These are phyloP conservation scores for Coriolopsis trogii DNA, from an alignment of 1,284 basidiomycete species.

Conservation along the genomic window DNA sequence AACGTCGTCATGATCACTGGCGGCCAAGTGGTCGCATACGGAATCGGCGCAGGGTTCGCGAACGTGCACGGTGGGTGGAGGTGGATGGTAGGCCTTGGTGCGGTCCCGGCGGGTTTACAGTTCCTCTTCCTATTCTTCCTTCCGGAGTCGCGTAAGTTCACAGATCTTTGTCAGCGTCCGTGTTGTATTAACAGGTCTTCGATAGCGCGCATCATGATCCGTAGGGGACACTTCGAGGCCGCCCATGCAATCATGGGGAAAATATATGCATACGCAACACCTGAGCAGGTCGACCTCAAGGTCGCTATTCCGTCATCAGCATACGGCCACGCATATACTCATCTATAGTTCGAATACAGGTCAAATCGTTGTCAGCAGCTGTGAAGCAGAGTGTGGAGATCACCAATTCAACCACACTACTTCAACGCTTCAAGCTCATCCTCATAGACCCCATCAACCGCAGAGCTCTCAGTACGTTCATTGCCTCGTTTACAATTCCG, in stretches of 20 bases:
- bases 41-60: slow-evolving; percentile 75
- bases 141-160: slow-evolving; percentile 72
- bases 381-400: slow-evolving; percentile 70
- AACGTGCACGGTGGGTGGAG: slow-evolving; percentile 72
- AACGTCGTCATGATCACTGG: slow-evolving; percentile 68
- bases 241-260: slow-evolving; percentile 60
- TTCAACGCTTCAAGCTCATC: slow-evolving; percentile 58
- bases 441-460: slow-evolving; percentile 62
- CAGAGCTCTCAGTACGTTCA: slow-evolving; percentile 66
- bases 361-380: slow-evolving; percentile 60
- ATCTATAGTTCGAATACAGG: slow-evolving; percentile 35
- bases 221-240: slow-evolving; percentile 49
- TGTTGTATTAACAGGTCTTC: not conserved
- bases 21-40: slow-evolving; percentile 80
- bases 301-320: too few species aligned
- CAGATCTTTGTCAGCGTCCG: not conserved
- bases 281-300: slow-evolving; percentile 70
- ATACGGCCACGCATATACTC: not conserved
- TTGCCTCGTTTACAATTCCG: not conserved
- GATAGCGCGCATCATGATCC: slow-evolving; percentile 72
- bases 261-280: slow-evolving; percentile 68
- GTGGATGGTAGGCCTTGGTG: slow-evolving; percentile 83
- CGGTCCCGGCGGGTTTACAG: slow-evolving; percentile 70
- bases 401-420: slow-evolving; percentile 61
- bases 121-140: slow-evolving; percentile 63